These are phyloP conservation scores for Puya raimondii DNA, from an alignment of 176 grass and related monocot species.

Conservation along the genomic window DNA sequence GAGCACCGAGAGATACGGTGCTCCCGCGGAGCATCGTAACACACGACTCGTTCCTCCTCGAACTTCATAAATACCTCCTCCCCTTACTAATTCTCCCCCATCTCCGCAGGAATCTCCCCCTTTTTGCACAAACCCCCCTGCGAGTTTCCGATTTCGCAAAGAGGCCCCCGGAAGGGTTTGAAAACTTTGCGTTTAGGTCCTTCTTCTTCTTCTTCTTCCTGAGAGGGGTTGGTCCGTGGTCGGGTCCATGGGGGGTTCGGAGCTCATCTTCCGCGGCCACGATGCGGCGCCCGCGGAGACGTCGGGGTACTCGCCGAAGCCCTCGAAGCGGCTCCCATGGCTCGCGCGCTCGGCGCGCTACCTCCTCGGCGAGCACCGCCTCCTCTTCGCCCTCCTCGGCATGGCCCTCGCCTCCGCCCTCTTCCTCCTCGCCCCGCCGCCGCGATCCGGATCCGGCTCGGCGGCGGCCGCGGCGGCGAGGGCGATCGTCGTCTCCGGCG, in stretches of 20 bases:
- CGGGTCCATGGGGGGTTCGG: slow-evolving; percentile 25
- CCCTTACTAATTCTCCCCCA: background rate
- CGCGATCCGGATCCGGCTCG: background rate
- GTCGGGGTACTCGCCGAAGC: slow-evolving; percentile 31
- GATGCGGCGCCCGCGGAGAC: slow-evolving; percentile 14
- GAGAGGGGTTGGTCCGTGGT: too few relatives aligned
- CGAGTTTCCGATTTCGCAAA: background rate
- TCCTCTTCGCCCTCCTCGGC: slow-evolving; percentile 45
- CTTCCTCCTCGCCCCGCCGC: slow-evolving; percentile 25
- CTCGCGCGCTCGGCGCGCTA: slow-evolving; percentile 28
- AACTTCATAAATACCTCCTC: background rate
- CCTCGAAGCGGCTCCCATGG: slow-evolving; percentile 22
- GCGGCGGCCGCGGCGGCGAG: slow-evolving; percentile 16
- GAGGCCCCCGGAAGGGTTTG: background rate
- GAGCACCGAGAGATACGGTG: background rate
- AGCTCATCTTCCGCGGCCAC: slow-evolving; percentile 50
- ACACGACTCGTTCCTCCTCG: background rate
- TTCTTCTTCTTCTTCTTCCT: background rate
- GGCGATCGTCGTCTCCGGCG: slow-evolving; percentile 7
- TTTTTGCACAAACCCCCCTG: background rate
- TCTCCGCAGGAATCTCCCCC: background rate
- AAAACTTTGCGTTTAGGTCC: background rate
- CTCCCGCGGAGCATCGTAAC: background rate
- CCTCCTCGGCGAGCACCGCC: slow-evolving; percentile 55
- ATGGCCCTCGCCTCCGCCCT: slow-evolving; percentile 42